Base-by-base conservation (phyloP, 225 moss, liverwort and hornwort genomes). In the Pseudoscleropodium purum region DNA sequence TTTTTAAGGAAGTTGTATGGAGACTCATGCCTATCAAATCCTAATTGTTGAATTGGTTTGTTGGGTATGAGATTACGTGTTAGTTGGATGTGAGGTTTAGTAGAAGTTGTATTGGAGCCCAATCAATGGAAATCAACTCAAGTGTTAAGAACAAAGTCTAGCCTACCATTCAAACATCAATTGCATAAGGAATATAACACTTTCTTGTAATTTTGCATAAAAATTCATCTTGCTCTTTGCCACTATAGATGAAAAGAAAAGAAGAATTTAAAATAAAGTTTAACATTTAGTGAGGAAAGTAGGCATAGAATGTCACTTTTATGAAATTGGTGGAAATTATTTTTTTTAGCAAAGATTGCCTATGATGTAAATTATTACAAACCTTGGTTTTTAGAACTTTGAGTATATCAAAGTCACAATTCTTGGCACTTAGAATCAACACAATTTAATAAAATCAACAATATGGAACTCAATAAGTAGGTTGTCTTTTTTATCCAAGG, bases 261-360 rank as follows among this genome's bases (percentile, higher is more conserved):
- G 41, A 73, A 23, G 1, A 70, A 41, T 26, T 73, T 27, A 27
- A 73, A 27, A 41, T 9, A 43, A 43, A 73, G 3, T 3, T 73
- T 5, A 43, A 45, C 10, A 17, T 10, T 43, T 9, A 16, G 1
- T 16, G 0, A 1, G 16, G 3, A 43, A 29, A 43, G 0, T 43
- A 29, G 16, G 17, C 29, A 16, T 45, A 0, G 29, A 43, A 20
- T 72, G 27, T 8, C 2, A 41, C 9, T 41, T 41, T 72, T 5
- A 14, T 43, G 6, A 72, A 72, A 15, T 41, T 27, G 2, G 15
- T 41, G 5, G 15, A 72, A 72, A 43, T 21, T 39, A 14, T 4
- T 24, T 2, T 24, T 24, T 24, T 7, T 24, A 39, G 13, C 41
- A 5, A 72, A 3, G 6, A 43, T 26, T 41, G 9, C 3, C 5